Percentiles rank a stretch among this genome's conserved stretches.
These are phyloP conservation scores for Nannochloropsis salina DNA, from an alignment of 108 stramenopile genomes.

Conservation along the genomic window DNA sequence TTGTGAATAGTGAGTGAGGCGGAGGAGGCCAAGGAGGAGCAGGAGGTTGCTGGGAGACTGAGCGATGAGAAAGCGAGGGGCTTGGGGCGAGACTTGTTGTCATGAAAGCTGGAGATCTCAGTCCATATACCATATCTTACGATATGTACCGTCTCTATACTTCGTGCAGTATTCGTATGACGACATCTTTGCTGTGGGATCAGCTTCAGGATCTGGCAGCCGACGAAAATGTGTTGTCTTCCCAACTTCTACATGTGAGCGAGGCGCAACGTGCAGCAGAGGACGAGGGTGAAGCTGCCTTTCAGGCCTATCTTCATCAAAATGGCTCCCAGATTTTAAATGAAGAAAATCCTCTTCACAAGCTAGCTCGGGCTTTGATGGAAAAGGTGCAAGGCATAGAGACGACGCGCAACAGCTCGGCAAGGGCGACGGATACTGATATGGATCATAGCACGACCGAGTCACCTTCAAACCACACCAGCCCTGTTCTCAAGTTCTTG, in stretches of 20 bases:
- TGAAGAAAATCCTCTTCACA: not conserved
- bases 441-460: not conserved
- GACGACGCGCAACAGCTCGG: not conserved
- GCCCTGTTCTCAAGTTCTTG: not conserved
- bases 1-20: not conserved
- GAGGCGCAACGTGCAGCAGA: not conserved
- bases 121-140: too few relatives aligned
- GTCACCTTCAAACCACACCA: not conserved
- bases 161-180: too few relatives aligned
- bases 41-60: not conserved
- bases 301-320: not conserved
- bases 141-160: too few relatives aligned
- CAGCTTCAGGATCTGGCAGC: not conserved
- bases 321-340: not conserved
- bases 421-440: not conserved
- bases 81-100: too few relatives aligned
- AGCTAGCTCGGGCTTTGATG: not conserved
- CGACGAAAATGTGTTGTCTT: constrained; percentile 50
- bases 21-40: not conserved
- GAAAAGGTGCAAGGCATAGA: not conserved
- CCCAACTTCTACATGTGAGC: constrained; percentile 4
- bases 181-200: not conserved
- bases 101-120: too few relatives aligned
- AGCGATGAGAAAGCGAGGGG: too few relatives aligned
- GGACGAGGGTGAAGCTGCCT: not conserved